Base-by-base conservation (phyloP, 768 basidiomycete species). In the Rhodocollybia butyracea region DNA sequence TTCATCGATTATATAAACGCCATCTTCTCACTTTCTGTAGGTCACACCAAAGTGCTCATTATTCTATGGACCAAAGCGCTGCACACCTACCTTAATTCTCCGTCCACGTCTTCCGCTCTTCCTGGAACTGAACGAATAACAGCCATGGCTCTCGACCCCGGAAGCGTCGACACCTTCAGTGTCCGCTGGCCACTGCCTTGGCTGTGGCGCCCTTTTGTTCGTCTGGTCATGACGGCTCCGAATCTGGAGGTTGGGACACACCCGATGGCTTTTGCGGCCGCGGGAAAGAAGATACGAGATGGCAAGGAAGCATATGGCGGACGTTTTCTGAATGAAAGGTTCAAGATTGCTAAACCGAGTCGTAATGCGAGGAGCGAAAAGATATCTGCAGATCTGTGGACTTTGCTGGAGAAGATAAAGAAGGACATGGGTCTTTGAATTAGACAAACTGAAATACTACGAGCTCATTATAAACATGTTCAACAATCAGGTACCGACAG, bases 191-290 rank as follows among this genome's bases (percentile, higher is more conserved):
- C 39, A 27, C n/a, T 38, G 15, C 34, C 34, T 5, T 24, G 34
- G 34, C 11, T 22, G 26, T 38, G 27, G 27, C 39, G 34, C 19
- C 32, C 27, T 38, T 13, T 38, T 41, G 39, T 26, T 15, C 22
- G 39, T 8, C 8, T 26, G 15, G 7, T 38, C 36, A 41, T 34
- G 51, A 53, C n/a, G 26, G 39, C 51, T n/a, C 36, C 39, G 10
- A 30, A 53, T 5, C 36, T 39, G 27, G 34, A 39, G 5, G 51
- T 30, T 34, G 51, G 34, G 22, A 19, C 57, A 53, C 41, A 66
- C 64, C 22, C 59, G 54, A 53, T 55, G 24, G 42, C 60, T 13
- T 66, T 59, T 53, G 62, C 61, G 10, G 65, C 65, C 1, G 60
- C 63, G 7, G 56, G 54, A 2, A 31, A 43, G 17, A 54, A 56